phyloP scores from a whole-genome alignment of 2,329 filamentous ascomycete species.

The Hysterium pulicare region DNA sequence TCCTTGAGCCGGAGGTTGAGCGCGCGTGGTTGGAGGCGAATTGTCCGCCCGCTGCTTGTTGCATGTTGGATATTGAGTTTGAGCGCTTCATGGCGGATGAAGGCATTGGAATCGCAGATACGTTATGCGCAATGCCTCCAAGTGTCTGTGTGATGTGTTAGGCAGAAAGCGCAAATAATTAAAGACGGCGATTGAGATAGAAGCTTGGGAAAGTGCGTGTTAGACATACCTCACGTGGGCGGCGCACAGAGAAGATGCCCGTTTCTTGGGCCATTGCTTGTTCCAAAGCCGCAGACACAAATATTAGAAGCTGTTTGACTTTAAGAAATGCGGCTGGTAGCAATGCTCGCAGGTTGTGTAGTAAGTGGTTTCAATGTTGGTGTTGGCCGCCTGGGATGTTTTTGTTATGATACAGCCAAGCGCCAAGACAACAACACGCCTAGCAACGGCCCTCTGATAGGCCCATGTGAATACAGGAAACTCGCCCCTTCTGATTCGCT shows the following conservation, averaged over 20 bases:
- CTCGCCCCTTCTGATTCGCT: no score
- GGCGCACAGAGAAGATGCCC: slow-evolving; percentile 86
- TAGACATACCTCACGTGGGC: slow-evolving; percentile 76
- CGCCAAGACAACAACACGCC: slow-evolving; percentile 1
- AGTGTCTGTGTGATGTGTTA: slow-evolving; percentile 62
- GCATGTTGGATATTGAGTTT: slow-evolving; percentile 68
- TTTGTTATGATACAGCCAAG: not conserved
- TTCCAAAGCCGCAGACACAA: not conserved
- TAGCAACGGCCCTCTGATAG: not conserved
- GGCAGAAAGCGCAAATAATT: slow-evolving; percentile 14
- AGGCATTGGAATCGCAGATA: slow-evolving; percentile 79
- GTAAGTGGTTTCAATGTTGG: not conserved
- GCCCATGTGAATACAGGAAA: no score
- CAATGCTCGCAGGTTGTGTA: no score
- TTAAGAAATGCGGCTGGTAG: no score
- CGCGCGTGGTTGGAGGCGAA: slow-evolving; percentile 72
- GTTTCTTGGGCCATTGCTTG: slow-evolving; percentile 33
- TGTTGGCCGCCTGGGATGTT: not conserved
- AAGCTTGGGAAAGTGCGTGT: slow-evolving; percentile 10
- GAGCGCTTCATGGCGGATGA: slow-evolving; percentile 92
- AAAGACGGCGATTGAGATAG: not conserved
- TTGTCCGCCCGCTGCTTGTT: slow-evolving; percentile 49
- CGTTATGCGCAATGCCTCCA: slow-evolving; percentile 74
- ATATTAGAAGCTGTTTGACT: not conserved
- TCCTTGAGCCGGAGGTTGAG: slow-evolving; percentile 76